Base-by-base conservation (phyloP, 2,329 filamentous ascomycete species). In the Cylindrodendrum hubeiense region DNA sequence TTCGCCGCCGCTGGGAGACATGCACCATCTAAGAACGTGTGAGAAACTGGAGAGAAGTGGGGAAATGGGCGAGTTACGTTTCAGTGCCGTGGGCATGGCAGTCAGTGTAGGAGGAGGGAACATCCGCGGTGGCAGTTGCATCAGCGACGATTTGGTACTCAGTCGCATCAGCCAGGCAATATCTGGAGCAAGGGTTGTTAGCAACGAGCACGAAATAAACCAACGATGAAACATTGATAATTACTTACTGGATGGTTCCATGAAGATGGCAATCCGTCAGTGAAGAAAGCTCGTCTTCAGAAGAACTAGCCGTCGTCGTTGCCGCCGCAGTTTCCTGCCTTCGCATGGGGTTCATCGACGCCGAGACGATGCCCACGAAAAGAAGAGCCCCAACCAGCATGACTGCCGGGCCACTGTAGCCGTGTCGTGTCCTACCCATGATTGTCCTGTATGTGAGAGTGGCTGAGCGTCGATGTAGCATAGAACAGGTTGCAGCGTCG, bases 1-100 rank as follows among this genome's bases (percentile, higher is more conserved):
- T 51, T 74, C 72, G 47, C 69, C 70, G 9, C 71, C 72, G 26
- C 58, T 71, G 51, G 72, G 72, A 43, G 67, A 70, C 66, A 74
- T 71, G 41, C 72, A 74, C 58, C 68, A 74, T 12, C 71, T 74
- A 26, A 39, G 10, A 2, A 19, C 5, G n/a, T 7, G 13, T 65
- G 9, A 68, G 55, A 10, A 1, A 3, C 8, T 17, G 37, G 39
- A 4, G 3, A 2, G 19, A 3, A 9, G 8, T 1, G 17, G 15
- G n/a, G 15, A 24, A 2, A 1, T 5, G 21, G 5, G 21, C 7
- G 5, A 24, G 41, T 26, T 59, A 71, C 68, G 62, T 69, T 33
- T 66, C 70, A 15, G 68, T 60, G 3, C 68, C 70, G 26, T 74
- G 71, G 33, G 21, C 67, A 56, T 74, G 72, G 37, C 72, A 74